A percentile compares a stretch with the other conserved stretches of the same genome.
These are phyloP conservation scores for Penicillium sp. DNA, from an alignment of 2,329 filamentous ascomycete genomes.

Conservation along the genomic window DNA sequence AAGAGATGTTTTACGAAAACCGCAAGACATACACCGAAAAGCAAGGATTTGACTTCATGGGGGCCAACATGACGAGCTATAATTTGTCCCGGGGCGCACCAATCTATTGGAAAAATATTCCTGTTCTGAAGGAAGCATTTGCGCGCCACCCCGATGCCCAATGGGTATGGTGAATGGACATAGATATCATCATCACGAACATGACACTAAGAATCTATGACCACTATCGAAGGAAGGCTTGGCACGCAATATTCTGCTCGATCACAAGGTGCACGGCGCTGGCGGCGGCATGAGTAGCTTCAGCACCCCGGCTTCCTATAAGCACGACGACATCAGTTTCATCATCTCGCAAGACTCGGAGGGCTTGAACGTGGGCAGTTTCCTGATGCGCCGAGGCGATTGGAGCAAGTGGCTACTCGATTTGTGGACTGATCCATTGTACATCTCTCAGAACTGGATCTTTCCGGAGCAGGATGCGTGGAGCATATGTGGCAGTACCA, in stretches of 20 bases:
- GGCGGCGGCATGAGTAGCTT: slow-evolving; percentile 4
- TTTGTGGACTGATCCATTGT: slow-evolving; percentile 12
- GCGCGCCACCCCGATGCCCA: slow-evolving; percentile 6
- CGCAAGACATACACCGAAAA: slow-evolving; percentile 9
- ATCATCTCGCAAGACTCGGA: slow-evolving; percentile 7
- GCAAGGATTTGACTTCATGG: slow-evolving; percentile 6
- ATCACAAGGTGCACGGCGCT: slow-evolving; percentile 1
- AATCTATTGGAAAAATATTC: slow-evolving; percentile 14
- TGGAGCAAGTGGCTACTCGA: slow-evolving; percentile 13
- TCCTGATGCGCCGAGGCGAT: slow-evolving; percentile 9
- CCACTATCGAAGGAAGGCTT: slow-evolving; percentile 8
- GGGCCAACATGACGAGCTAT: slow-evolving; percentile 12
- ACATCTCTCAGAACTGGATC: slow-evolving; percentile 11
- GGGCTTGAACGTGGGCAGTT: slow-evolving; percentile 9
- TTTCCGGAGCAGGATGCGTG: slow-evolving; percentile 10
- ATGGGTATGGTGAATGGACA: slow-evolving; percentile 12
- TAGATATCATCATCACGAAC: slow-evolving; percentile 14
- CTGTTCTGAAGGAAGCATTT: slow-evolving; percentile 3
- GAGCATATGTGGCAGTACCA: slow-evolving; percentile 12
- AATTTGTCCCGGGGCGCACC: slow-evolving; percentile 5
- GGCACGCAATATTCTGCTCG: slow-evolving; percentile 5
- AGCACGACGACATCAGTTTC: slow-evolving; percentile 9
- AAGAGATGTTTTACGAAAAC: slow-evolving; percentile 12
- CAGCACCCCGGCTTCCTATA: slow-evolving; percentile 4
- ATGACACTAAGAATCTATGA: slow-evolving; percentile 11